Base-by-base conservation (phyloP, 2,329 filamentous ascomycete genomes). In the Geosmithia putterillii region DNA sequence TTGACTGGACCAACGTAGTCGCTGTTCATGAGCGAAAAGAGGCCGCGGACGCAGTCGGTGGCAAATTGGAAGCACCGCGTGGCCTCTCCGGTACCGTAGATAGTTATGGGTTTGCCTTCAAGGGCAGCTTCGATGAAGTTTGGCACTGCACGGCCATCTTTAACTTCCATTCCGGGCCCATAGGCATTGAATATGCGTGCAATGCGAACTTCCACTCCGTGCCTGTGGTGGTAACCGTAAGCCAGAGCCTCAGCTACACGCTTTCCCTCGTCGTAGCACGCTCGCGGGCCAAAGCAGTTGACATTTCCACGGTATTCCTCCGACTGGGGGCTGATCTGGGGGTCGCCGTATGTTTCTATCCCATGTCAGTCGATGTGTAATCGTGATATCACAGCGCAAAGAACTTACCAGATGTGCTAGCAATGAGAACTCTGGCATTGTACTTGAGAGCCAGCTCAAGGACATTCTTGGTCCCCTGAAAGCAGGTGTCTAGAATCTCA, bases 181-280 rank as follows among this genome's bases (percentile, higher is more conserved):
- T 48, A 48, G 15, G 46, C 44, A 42, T 48, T 48, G 46, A 46
- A 48, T 20, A 48, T 48, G 28, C 44, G 42, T 12, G 46, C 46
- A 21, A 56, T 42, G 14, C 54, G 51, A 1, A 56, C 48, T 3
- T 55, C 44, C 0, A 56, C 40, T 1, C 46, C 47, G 14, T 54
- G 49, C 8, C 50, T 44, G 3, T 35, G 10, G 14, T 47, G 51
- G 20, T 56, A 56, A 0, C 47, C 47, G 7, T 62, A 66, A 10
- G 52, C 56, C 0, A 66, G 54, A 5, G 63, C 53, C 46, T 66
- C 63, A 8, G 58, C 55, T 2, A 59, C 58, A 15, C 63, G 52
- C 43, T 66, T 66, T 2, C 63, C 63, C 48, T 66, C 63, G 40
- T 66, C 63, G 35, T 65, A 66, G 47, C 63, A 66, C 1, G 63